Conservation (phyloP, 2,329 filamentous ascomycete species). For the Penicillium rolfsii region DNA sequence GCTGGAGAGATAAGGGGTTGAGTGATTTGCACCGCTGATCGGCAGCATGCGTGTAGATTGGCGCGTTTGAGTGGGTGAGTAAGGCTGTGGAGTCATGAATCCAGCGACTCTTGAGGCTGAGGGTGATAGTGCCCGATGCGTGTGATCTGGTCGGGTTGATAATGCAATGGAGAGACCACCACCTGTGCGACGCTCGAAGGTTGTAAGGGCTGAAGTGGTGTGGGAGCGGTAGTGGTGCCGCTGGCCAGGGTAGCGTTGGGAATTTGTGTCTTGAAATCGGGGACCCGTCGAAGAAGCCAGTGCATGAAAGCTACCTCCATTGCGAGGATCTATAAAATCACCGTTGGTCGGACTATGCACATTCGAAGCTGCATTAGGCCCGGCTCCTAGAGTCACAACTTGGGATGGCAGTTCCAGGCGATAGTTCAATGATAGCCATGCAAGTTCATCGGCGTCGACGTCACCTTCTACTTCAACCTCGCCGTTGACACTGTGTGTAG, state of each 20-base stretch:
- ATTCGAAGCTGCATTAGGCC: constrained; percentile 10
- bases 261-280: not conserved
- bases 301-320: constrained; percentile 9
- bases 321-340: constrained; percentile 9
- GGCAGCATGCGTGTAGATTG: constrained; percentile 9
- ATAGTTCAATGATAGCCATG: constrained; percentile 45
- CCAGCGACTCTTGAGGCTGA: constrained; percentile 13
- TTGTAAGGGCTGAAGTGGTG: constrained; percentile 37
- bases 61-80: constrained; percentile 16
- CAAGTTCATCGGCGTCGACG: constrained; percentile 38
- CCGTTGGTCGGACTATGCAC: constrained; percentile 16
- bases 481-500: constrained; percentile 26
- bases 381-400: constrained; percentile 26
- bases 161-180: constrained; percentile 21
- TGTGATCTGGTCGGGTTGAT: constrained; percentile 25
- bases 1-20: constrained; percentile 16
- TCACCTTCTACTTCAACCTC: constrained; percentile 22
- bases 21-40: constrained; percentile 9
- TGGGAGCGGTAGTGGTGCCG: constrained; percentile 40
- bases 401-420: constrained; percentile 44
- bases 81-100: constrained; percentile 29
- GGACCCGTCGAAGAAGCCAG: constrained; percentile 13
- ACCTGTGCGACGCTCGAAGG: constrained; percentile 14
- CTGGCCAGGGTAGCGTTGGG: constrained; percentile 9
- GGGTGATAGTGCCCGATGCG: constrained; percentile 13